These are phyloP conservation scores for Torulaspora gathmanii DNA, from an alignment of 805 yeast genomes.

Conservation along the genomic window DNA sequence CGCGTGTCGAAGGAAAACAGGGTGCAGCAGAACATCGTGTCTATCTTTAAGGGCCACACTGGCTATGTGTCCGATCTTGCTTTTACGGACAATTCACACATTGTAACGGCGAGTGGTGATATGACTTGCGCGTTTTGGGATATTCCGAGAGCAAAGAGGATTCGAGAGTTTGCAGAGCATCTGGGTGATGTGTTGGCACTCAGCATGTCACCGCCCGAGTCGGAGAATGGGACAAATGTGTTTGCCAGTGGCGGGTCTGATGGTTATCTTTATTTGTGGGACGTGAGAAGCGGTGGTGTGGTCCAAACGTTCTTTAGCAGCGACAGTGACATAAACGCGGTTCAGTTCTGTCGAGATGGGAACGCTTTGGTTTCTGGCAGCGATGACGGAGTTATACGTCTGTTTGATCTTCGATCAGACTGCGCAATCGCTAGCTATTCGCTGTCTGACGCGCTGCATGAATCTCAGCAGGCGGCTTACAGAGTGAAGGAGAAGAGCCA, in stretches of 20 bases:
- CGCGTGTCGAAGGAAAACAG: slow-evolving; percentile 37
- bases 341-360: slow-evolving; percentile 65
- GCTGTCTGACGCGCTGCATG: slow-evolving; percentile 19
- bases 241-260: slow-evolving; percentile 68
- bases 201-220: slow-evolving; percentile 28
- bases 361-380: slow-evolving; percentile 68
- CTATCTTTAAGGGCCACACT: slow-evolving; percentile 70
- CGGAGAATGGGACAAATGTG: slow-evolving; percentile 23
- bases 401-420: slow-evolving; percentile 75
- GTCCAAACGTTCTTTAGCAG: slow-evolving; percentile 52
- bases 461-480: slow-evolving; percentile 18
- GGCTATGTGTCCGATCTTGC: slow-evolving; percentile 76
- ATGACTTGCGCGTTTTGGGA: slow-evolving; percentile 81
- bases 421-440: slow-evolving; percentile 56
- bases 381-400: slow-evolving; percentile 67
- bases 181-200: slow-evolving; percentile 65
- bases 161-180: slow-evolving; percentile 58
- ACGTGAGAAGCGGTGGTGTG: slow-evolving; percentile 46
- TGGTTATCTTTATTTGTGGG: slow-evolving; percentile 66
- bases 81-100: slow-evolving; percentile 51
- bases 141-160: slow-evolving; percentile 51
- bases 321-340: slow-evolving; percentile 57
- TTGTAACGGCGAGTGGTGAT: slow-evolving; percentile 78
- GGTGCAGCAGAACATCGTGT: slow-evolving; percentile 42
- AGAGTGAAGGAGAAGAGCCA: slow-evolving; percentile 23